Conservation (phyloP, 352 stramenopile genomes). For the Aphanomyces euteiches region DNA sequence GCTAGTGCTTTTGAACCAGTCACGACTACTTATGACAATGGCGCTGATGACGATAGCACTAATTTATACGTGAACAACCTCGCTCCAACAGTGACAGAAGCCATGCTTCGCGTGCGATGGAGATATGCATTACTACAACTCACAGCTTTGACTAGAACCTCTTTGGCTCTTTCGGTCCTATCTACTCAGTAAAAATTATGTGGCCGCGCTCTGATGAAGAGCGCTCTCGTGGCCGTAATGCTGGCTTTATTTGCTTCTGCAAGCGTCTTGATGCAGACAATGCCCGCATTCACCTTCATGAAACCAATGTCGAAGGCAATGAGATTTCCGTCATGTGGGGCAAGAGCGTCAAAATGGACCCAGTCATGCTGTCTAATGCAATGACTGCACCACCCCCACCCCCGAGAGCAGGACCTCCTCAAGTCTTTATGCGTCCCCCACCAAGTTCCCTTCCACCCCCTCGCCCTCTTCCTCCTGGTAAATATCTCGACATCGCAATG, state of each 20-base stretch:
- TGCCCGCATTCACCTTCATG: constrained; percentile 59
- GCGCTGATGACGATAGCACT: constrained; percentile 76
- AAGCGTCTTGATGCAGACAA: constrained; percentile 74
- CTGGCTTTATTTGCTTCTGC: constrained; percentile 95
- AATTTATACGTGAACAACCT: constrained; percentile 96
- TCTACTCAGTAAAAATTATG: constrained; percentile 98
- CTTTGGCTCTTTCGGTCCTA: constrained; percentile 87
- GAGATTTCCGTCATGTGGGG: constrained; percentile 76
- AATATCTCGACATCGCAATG: no score
- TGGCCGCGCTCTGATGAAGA: constrained; percentile 96
- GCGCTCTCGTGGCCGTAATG: constrained; percentile 82
- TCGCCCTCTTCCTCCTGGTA: not conserved
- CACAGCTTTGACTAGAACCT: constrained; percentile 39
- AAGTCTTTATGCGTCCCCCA: constrained; percentile 11
- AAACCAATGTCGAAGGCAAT: constrained; percentile 74
- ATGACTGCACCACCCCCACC: constrained; percentile 12
- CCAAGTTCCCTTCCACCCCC: not conserved
- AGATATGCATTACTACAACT: not conserved
- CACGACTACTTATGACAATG: constrained; percentile 54
- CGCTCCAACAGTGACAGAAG: constrained; percentile 89
- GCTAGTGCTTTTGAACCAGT: constrained; percentile 22
- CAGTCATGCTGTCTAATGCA: constrained; percentile 26
- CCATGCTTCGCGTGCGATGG: constrained; percentile 64
- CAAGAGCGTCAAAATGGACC: constrained; percentile 75
- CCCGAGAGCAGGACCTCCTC: constrained; percentile 8